Conservation (phyloP, 2,329 filamentous ascomycete genomes). For the Microdochium bolleyi region DNA sequence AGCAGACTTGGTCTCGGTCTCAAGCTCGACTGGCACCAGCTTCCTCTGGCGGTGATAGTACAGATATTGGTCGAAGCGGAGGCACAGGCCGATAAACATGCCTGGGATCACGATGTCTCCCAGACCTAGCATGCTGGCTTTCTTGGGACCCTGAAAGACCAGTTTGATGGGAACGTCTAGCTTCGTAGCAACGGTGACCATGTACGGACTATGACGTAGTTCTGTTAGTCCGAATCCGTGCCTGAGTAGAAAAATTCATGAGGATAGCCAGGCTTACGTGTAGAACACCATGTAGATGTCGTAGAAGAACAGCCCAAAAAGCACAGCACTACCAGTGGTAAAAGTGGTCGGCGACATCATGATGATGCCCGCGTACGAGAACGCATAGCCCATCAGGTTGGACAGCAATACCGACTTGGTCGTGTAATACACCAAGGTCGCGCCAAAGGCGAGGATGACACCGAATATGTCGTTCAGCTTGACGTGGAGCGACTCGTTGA, state of each 20-base stretch:
- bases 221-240: constrained; percentile 9
- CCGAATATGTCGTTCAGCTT: constrained; percentile 51
- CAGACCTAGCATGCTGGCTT: constrained; percentile 74
- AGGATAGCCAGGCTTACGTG: constrained; percentile 41
- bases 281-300: constrained; percentile 92
- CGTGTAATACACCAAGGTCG: constrained; percentile 59
- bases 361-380: constrained; percentile 76
- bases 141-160: constrained; percentile 61
- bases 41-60: constrained; percentile 66
- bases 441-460: constrained; percentile 42
- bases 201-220: constrained; percentile 52
- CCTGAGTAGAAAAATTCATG: not conserved
- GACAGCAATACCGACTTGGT: constrained; percentile 53
- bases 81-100: constrained; percentile 77
- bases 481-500: constrained; percentile 38
- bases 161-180: constrained; percentile 92
- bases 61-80: constrained; percentile 86
- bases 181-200: constrained; percentile 80
- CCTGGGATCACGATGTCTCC: constrained; percentile 94
- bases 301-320: constrained; percentile 81
- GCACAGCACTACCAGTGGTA: constrained; percentile 67
- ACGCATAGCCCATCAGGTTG: constrained; percentile 79
- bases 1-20: constrained; percentile 18
- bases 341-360: constrained; percentile 87
- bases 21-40: constrained; percentile 28